Conservation (phyloP, 164 flowering plant species). For the Cinnamomum micranthum region DNA sequence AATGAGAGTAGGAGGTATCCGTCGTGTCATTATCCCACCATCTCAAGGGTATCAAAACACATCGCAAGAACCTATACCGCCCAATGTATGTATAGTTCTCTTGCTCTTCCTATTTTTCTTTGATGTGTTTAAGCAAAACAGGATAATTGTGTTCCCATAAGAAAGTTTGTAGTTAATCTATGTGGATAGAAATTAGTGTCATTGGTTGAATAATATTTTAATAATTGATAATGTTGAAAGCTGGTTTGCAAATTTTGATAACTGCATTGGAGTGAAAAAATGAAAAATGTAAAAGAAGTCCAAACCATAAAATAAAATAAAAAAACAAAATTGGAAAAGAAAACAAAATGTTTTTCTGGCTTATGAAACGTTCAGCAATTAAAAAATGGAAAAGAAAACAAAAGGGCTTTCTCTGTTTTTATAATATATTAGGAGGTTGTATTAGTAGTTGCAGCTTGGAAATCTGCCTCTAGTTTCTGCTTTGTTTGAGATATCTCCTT, state of each 20-base stretch:
- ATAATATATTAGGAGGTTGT: background rate
- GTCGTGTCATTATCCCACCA: conserved; percentile 72
- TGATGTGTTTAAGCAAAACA: background rate
- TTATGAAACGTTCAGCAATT: background rate
- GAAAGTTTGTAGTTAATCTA: background rate
- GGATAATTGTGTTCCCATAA: background rate
- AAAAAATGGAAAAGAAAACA: background rate
- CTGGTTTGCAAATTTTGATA: background rate
- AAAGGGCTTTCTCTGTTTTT: background rate
- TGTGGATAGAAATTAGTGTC: background rate
- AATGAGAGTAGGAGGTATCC: conserved; percentile 76
- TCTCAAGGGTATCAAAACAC: conserved; percentile 82
- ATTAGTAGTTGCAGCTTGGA: background rate
- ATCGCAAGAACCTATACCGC: conserved; percentile 76
- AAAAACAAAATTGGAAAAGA: too few relatives aligned
- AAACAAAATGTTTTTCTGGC: background rate
- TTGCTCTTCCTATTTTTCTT: background rate
- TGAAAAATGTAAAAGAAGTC: too few relatives aligned
- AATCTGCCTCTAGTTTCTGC: background rate
- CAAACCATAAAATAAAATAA: too few relatives aligned
- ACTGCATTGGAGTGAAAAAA: too few relatives aligned
- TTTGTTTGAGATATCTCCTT: background rate
- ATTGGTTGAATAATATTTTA: background rate
- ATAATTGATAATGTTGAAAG: background rate
- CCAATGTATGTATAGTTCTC: conserved; percentile 45